A percentile compares a stretch with the other conserved stretches of the same genome.
Conservation (phyloP, 192 early-diverging fungal species). For the Linnemannia elongata region DNA sequence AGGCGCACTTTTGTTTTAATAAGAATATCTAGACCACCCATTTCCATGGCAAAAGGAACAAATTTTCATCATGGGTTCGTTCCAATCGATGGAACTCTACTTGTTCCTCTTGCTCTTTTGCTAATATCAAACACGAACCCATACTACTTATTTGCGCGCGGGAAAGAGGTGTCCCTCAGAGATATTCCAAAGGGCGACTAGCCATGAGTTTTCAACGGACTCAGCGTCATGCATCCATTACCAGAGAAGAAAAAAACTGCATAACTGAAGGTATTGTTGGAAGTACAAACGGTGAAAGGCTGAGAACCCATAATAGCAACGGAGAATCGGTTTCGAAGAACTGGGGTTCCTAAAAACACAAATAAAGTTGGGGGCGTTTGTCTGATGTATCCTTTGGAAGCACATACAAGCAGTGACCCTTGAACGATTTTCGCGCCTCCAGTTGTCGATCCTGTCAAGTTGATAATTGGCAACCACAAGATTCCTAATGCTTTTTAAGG, state of each 20-base stretch:
- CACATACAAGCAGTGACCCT: background rate
- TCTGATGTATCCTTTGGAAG: background rate
- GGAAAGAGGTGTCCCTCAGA: background rate
- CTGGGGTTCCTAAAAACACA: background rate
- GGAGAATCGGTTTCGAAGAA: background rate
- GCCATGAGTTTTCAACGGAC: background rate
- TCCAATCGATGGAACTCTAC: background rate
- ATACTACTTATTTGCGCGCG: background rate
- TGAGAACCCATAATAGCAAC: background rate
- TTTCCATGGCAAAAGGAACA: background rate
- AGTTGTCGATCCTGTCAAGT: too few species aligned
- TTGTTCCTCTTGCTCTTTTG: background rate
- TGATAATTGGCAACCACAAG: too few species aligned
- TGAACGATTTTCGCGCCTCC: too few species aligned
- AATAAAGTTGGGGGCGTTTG: background rate
- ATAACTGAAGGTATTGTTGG: background rate
- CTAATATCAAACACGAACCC: background rate
- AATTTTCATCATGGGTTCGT: background rate
- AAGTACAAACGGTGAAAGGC: background rate
- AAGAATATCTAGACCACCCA: background rate
- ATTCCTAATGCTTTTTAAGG: too few species aligned
- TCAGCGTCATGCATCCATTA: background rate
- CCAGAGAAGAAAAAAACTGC: background rate
- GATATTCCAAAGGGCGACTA: background rate
- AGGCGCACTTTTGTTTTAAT: background rate